These are phyloP conservation scores for Alternaria ethzedia DNA, from an alignment of 2,329 filamentous ascomycete species.

Conservation along the genomic window DNA sequence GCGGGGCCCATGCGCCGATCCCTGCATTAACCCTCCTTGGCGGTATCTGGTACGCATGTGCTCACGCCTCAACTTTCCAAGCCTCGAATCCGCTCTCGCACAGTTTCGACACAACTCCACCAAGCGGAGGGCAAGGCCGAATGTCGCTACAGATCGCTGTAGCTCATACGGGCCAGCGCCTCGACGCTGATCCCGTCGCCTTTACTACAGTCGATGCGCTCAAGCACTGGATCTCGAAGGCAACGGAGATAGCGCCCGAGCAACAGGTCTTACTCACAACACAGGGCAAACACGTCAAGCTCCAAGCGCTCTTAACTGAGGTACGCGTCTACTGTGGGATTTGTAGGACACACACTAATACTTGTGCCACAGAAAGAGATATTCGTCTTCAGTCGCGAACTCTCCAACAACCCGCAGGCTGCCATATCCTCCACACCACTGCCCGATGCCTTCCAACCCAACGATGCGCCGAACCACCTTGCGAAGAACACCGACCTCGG, in stretches of 20 bases:
- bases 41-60: conserved; percentile 29
- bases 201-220: conserved; percentile 84
- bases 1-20: conserved; percentile 35
- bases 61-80: conserved; percentile 23
- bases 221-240: conserved; percentile 77
- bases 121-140: conserved; percentile 48
- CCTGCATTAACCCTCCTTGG: conserved; percentile 36
- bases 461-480: conserved; percentile 77
- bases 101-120: conserved; percentile 25
- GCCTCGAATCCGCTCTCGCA: conserved; percentile 14
- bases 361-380: conserved; percentile 73
- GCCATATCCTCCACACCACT: conserved; percentile 61
- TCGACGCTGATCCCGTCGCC: conserved; percentile 77
- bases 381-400: conserved; percentile 84
- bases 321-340: conserved; percentile 53
- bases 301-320: conserved; percentile 80
- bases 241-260: conserved; percentile 74
- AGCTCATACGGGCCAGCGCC: conserved; percentile 88
- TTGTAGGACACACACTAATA: conserved; percentile 9
- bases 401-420: conserved; percentile 52
- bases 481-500: conserved; percentile 78
- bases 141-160: conserved; percentile 93
- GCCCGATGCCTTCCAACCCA: conserved; percentile 65
- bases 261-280: conserved; percentile 88
- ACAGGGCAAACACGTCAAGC: conserved; percentile 82